phyloP scores from a whole-genome alignment of 148 eudicot genomes.

The Rhododendron griersonianum region DNA sequence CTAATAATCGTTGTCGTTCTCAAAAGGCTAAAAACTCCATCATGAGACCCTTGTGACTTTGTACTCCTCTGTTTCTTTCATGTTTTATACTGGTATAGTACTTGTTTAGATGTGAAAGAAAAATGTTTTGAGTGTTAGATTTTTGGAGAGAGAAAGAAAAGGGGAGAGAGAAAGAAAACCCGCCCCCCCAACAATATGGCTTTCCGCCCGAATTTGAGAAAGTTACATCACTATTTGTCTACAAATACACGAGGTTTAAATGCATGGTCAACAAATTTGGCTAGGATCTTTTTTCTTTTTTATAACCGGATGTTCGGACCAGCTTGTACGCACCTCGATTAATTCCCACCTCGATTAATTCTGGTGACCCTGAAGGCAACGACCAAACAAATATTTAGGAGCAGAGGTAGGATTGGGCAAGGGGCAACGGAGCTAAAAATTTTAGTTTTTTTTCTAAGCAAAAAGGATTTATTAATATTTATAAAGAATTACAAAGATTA shows the following conservation, averaged over 20 bases:
- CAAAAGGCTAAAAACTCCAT: constrained; percentile 37
- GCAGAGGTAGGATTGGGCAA: too few relatives aligned
- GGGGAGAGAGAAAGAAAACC: not conserved
- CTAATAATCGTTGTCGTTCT: constrained; percentile 13
- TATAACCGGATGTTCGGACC: too few relatives aligned
- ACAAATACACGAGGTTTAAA: not conserved
- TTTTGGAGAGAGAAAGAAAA: not conserved
- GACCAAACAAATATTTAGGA: not conserved
- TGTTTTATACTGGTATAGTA: not conserved
- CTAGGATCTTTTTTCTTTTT: not conserved
- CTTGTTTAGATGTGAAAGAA: not conserved
- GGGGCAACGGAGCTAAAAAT: too few relatives aligned
- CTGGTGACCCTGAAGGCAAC: not conserved
- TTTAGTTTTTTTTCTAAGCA: too few relatives aligned
- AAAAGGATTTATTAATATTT: too few relatives aligned
- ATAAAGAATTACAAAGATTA: too few relatives aligned
- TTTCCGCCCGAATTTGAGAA: not conserved
- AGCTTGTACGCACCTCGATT: too few relatives aligned
- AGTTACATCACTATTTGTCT: not conserved
- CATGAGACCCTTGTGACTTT: constrained; percentile 19
- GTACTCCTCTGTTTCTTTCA: not conserved
- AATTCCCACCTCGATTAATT: too few relatives aligned
- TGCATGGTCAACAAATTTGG: not conserved
- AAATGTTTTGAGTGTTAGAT: not conserved
- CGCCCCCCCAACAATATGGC: not conserved